Evolutionary conservation across 179 eudicot genomes (phyloP), one percentile per base, ranked within the genome.

Genomic region (Beta corolliflora): DNA sequence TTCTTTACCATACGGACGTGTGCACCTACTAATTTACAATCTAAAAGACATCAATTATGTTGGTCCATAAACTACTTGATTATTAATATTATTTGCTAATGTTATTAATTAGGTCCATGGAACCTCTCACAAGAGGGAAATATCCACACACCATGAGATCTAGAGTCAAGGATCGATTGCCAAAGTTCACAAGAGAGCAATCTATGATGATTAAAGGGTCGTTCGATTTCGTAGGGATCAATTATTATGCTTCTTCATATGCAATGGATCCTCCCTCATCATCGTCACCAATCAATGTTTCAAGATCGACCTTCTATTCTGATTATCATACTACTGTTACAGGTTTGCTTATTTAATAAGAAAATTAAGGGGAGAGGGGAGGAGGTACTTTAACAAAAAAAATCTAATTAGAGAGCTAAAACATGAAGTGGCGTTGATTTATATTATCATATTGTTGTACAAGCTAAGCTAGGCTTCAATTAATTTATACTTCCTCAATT

Each of bases 141-240:
- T 90, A 90, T 77, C 91, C 91, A 55, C 25, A n/a, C 12, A 73
- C 15, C 55, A 90, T 89, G 90, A 76, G 71, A 16, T 25, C 50
- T 15, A 9, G 61, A 11, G 88, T 80, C 31, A 83, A 84, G 65
- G 71, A 82, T 70, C 67, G 91, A 36, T 76, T 90, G 78, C 93
- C 88, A 3, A 76, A 83, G 53, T 90, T 87, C 81, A 84, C 91
- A 12, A 73, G 55, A 46, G 71, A 89, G 78, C 83, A 90, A 76
- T 82, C 85, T 5, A 79, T 46, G 60, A 63, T 82, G 85, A 41
- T 90, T 44, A 88, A 81, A 76, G 88, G 87, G 7, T 91, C 93
- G 0, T 86, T 78, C 23, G 91, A 91, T 85, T 91, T 89, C 67
- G 25, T 91, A 7, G 93, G 91, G 56, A 29, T 91, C 13, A 90